Evolutionary conservation across 352 stramenopile genomes (phyloP), one percentile per base, ranked within the genome.

Genomic region (Phytophthora nicotianae): DNA sequence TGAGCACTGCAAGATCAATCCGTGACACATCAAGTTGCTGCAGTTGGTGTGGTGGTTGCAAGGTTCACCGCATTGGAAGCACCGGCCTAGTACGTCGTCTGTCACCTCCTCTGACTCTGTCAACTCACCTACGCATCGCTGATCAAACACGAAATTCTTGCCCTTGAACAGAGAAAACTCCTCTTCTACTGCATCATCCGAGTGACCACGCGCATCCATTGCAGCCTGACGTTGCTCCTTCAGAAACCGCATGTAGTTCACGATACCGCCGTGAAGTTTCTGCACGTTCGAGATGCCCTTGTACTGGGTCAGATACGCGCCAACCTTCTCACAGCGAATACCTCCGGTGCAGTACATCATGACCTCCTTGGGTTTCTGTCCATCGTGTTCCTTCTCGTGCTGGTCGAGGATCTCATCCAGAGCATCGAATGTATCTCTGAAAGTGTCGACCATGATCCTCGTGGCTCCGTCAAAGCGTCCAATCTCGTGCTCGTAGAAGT

Each of bases 141-240:
- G 83, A 61, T 91, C 83, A 51, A 90, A 91, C 59, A 91, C 83
- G 58, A 90, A 91, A 63, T 89, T 90, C 56, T 85, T 88, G 20
- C 80, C 82, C 47, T 73, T 75, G 38, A 75, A 75, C 29, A 75
- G 29, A 55, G 68, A 75, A 21, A 62, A 14, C 21, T 64, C 58
- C 8, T 72, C 54, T 11, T 62, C 29, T 52, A 52, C 27, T 37
- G 6, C 35, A 58, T 14, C 21, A 26, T 23, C 7, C 26, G 32
- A 74, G 16, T n/a, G 37, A 45, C n/a, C 38, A 41, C 35, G 33
- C 3, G 51, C 33, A 19, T 50, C 49, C 20, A 26, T 26, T 17
- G 62, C 56, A 43, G 62, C 51, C 10, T 70, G 33, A 7, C 50
- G 59, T 17, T 83, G 52, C 27, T 77, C 51, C 41, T 79, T 78